Conservation (phyloP, 2,329 filamentous ascomycete genomes). For the Alternaria sp. region DNA sequence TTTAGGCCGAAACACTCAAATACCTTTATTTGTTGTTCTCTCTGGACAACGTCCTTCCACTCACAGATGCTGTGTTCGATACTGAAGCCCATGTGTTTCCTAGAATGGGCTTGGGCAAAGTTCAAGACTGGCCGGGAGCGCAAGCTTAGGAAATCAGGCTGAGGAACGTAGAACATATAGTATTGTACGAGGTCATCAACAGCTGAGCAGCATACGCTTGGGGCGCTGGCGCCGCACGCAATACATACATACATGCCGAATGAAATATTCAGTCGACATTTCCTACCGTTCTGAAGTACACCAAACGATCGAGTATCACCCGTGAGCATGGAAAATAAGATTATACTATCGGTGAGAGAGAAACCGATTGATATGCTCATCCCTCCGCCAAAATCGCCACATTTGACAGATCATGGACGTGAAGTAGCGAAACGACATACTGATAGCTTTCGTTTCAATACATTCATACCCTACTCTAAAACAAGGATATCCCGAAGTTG, state of each 20-base stretch:
- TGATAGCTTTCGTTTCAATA: not conserved
- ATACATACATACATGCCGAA: not conserved
- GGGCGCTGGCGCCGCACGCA: not conserved
- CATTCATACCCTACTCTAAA: too few relatives aligned
- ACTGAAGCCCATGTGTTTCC: conserved; percentile 1
- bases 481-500: too few relatives aligned
- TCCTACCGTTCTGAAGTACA: not conserved
- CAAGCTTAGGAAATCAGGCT: not conserved
- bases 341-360: not conserved
- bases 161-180: not conserved
- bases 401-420: not conserved
- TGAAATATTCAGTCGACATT: not conserved
- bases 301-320: too few relatives aligned
- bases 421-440: not conserved
- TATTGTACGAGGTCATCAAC: too few relatives aligned
- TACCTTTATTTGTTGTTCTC: not conserved
- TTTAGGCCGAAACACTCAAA: not conserved
- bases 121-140: not conserved
- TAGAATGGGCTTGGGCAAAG: not conserved
- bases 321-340: not conserved
- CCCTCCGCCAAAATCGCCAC: not conserved
- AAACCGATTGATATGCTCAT: not conserved
- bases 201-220: not conserved
- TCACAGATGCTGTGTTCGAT: not conserved
- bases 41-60: not conserved